These are phyloP conservation scores for Phytophthora pseudosyringae DNA, from an alignment of 352 stramenopile species.

Conservation along the genomic window DNA sequence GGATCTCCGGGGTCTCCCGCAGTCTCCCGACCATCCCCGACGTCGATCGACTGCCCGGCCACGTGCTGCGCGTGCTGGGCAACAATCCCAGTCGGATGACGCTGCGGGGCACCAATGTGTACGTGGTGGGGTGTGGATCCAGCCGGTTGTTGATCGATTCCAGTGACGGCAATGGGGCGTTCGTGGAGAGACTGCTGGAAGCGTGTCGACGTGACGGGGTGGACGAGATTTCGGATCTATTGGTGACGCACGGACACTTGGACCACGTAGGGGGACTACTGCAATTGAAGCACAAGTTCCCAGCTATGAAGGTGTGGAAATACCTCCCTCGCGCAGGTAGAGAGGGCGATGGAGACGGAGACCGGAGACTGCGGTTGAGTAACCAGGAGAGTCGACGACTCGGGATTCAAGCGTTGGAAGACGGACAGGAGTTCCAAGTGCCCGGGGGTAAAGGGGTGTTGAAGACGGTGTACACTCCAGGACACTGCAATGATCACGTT, in stretches of 20 bases:
- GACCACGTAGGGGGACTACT: conserved; percentile 91
- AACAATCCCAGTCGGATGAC: conserved; percentile 91
- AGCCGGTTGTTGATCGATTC: conserved; percentile 79
- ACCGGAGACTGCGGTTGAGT: conserved; percentile 47
- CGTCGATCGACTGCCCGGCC: conserved; percentile 49
- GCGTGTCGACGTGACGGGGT: conserved; percentile 52
- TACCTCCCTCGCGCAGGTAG: conserved; percentile 40
- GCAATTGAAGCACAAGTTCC: conserved; percentile 58
- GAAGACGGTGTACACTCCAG: conserved; percentile 75
- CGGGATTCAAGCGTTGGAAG: conserved; percentile 45
- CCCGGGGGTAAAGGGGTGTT: conserved; percentile 34
- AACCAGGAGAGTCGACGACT: conserved; percentile 60
- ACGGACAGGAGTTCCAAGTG: conserved; percentile 53
- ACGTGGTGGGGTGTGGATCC: conserved; percentile 77
- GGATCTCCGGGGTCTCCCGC: conserved; percentile 50
- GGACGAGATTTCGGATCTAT: conserved; percentile 68
- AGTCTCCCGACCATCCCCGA: conserved; percentile 45
- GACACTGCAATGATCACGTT: conserved; percentile 88
- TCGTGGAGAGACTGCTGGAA: conserved; percentile 50
- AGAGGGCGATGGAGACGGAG: conserved; percentile 35
- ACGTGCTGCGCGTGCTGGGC: conserved; percentile 79
- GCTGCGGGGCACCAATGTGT: conserved; percentile 91
- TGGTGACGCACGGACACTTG: conserved; percentile 90
- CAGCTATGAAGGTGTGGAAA: conserved; percentile 73
- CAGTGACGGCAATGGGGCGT: conserved; percentile 74